Conservation (phyloP, 495 filamentous ascomycete species). For the Penicillium coprophilum region DNA sequence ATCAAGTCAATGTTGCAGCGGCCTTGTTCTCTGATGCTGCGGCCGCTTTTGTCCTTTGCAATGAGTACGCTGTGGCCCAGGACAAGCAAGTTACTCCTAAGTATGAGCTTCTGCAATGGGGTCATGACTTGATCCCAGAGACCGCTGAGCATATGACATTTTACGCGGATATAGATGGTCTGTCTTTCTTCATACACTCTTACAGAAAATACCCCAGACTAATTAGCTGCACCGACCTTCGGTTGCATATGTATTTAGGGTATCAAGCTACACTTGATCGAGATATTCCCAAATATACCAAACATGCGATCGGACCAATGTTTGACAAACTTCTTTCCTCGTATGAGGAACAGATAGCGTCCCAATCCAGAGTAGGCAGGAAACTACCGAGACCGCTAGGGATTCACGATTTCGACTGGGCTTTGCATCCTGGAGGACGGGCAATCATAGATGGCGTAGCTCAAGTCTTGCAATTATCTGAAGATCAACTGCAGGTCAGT, state of each 20-base stretch:
- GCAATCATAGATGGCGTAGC: slow-evolving; percentile 64
- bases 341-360: background rate
- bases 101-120: slow-evolving; percentile 61
- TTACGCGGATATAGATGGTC: slow-evolving; percentile 1
- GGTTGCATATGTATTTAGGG: background rate
- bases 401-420: slow-evolving; percentile 63
- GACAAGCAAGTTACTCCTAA: slow-evolving; percentile 27
- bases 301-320: background rate
- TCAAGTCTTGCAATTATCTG: slow-evolving; percentile 47
- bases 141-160: slow-evolving; percentile 25
- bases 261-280: background rate
- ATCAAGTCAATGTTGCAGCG: slow-evolving; percentile 43
- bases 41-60: slow-evolving; percentile 57
- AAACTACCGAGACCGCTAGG: background rate
- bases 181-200: background rate
- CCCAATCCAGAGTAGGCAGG: background rate
- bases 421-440: slow-evolving; percentile 63
- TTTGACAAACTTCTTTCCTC: slow-evolving; percentile 3
- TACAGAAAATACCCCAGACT: background rate
- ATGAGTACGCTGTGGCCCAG: slow-evolving; percentile 36
- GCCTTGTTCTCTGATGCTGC: slow-evolving; percentile 66
- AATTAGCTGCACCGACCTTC: background rate
- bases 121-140: slow-evolving; percentile 53
- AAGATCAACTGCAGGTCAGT: slow-evolving; percentile 59
- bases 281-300: background rate